phyloP scores from a whole-genome alignment of 1,284 basidiomycete genomes.

The Sanghuangporus sanghuang region DNA sequence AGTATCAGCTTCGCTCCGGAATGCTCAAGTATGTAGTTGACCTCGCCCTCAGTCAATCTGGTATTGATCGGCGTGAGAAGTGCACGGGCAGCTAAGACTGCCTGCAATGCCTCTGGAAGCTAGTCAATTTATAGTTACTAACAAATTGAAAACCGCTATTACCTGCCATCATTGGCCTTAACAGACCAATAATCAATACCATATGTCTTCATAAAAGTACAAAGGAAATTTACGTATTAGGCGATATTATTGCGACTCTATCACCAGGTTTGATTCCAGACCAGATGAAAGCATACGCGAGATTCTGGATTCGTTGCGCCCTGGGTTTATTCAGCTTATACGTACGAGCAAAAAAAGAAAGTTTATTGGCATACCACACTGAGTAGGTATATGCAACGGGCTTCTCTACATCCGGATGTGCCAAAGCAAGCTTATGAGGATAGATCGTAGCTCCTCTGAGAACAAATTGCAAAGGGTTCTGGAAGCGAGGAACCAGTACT shows the following conservation, averaged over 20 bases:
- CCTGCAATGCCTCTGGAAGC: conserved; percentile 68
- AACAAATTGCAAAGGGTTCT: conserved; percentile 74
- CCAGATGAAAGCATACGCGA: conserved; percentile 73
- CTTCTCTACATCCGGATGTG: conserved; percentile 58
- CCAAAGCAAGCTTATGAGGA: conserved; percentile 70
- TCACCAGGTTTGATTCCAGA: conserved; percentile 70
- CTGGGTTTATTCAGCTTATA: conserved; percentile 31
- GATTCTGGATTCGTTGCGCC: conserved; percentile 76
- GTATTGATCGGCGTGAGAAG: conserved; percentile 78
- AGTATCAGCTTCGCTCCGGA: conserved; percentile 71
- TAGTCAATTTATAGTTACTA: neutral
- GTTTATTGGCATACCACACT: conserved; percentile 44
- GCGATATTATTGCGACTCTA: conserved; percentile 71
- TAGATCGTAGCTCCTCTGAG: conserved; percentile 72
- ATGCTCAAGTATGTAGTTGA: conserved; percentile 79
- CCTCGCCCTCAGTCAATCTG: conserved; percentile 69
- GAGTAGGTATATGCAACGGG: conserved; percentile 67
- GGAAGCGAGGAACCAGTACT: neutral
- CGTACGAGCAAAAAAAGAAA: conserved; percentile 14
- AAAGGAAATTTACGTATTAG: conserved; percentile 55
- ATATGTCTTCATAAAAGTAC: neutral
- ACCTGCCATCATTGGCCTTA: conserved; percentile 76
- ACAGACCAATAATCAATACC: conserved; percentile 18
- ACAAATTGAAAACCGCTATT: neutral
- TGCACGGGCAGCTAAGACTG: conserved; percentile 70